Evolutionary conservation across 2,329 filamentous ascomycete genomes (phyloP).

Genomic region (Aureobasidium melanogenum): DNA sequence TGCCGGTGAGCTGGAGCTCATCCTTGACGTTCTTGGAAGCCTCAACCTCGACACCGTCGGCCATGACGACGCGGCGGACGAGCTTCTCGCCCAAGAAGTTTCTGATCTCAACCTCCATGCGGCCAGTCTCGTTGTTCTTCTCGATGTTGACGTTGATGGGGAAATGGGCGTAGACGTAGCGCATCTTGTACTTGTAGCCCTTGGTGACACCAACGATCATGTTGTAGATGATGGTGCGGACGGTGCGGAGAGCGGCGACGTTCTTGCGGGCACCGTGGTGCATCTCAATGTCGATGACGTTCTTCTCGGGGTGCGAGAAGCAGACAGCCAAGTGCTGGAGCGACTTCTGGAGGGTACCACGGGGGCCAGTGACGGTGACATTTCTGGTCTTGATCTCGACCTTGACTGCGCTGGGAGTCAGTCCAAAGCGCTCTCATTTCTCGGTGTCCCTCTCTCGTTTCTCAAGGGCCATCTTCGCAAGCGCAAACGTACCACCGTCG

Average conservation of each 20-base stretch:
- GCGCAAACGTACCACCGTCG: slow-evolving; percentile 70
- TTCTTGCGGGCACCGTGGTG: slow-evolving; percentile 98
- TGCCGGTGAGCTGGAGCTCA: slow-evolving; percentile 85
- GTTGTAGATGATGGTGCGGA: slow-evolving; percentile 98
- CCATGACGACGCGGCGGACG: slow-evolving; percentile 84
- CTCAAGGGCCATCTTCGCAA: slow-evolving; percentile 11
- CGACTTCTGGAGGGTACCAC: slow-evolving; percentile 83
- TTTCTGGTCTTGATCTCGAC: slow-evolving; percentile 93
- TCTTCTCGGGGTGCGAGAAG: slow-evolving; percentile 81
- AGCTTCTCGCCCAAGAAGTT: slow-evolving; percentile 99
- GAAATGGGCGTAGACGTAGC: slow-evolving; percentile 99
- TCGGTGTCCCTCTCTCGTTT: background rate
- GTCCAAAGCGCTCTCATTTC: slow-evolving; percentile 15
- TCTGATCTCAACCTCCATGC: slow-evolving; percentile 91
- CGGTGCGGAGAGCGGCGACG: slow-evolving; percentile 94
- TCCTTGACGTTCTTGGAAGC: slow-evolving; percentile 92
- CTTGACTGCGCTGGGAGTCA: slow-evolving; percentile 61
- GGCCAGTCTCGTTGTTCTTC: slow-evolving; percentile 85
- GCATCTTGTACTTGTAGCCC: slow-evolving; percentile 99
- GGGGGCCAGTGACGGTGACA: slow-evolving; percentile 94
- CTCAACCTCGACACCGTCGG: slow-evolving; percentile 81
- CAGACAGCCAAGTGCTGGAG: slow-evolving; percentile 93
- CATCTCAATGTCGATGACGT: slow-evolving; percentile 90
- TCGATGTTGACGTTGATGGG: slow-evolving; percentile 99
- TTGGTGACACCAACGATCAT: slow-evolving; percentile 96